phyloP scores from a whole-genome alignment of 768 basidiomycete species.

The Imleria badia region DNA sequence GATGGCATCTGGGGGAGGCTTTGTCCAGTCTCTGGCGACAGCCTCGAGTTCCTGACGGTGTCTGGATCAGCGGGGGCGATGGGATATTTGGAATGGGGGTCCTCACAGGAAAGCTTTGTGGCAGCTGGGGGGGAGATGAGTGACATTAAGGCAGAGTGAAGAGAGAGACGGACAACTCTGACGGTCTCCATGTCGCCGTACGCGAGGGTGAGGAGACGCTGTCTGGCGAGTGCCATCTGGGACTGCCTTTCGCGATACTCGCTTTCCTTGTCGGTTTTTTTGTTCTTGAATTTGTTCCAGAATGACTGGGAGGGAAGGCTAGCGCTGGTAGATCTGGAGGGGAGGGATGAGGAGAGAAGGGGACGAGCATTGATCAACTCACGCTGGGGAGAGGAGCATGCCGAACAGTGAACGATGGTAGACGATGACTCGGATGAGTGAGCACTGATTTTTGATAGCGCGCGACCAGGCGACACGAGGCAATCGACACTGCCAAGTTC shows the following conservation, averaged over 20 bases:
- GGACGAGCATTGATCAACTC: conserved; percentile 32
- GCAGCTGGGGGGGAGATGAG: conserved; percentile 49
- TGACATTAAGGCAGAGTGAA: background rate
- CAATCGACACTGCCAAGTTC: conserved; percentile 26
- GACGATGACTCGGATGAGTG: conserved; percentile 22
- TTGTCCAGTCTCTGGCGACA: conserved; percentile 81
- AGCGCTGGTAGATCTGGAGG: conserved; percentile 61
- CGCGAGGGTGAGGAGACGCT: conserved; percentile 76
- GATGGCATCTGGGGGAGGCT: conserved; percentile 75
- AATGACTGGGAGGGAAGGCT: conserved; percentile 52
- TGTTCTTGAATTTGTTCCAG: conserved; percentile 68
- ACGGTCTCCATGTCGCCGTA: conserved; percentile 88
- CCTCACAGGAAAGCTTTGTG: conserved; percentile 61
- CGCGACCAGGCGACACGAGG: conserved; percentile 57
- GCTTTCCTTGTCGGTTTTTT: conserved; percentile 60
- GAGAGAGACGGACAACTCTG: conserved; percentile 48
- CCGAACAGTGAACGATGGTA: conserved; percentile 25
- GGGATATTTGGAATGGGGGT: background rate
- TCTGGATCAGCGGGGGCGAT: conserved; percentile 6
- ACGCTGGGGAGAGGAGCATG: conserved; percentile 87
- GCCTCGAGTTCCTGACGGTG: conserved; percentile 69
- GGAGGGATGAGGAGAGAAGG: conserved; percentile 33
- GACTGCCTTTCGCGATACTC: conserved; percentile 54
- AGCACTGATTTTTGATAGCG: conserved; percentile 24
- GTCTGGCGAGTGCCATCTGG: conserved; percentile 69